phyloP scores from a whole-genome alignment of 805 yeast genomes.

The Cyberlindnera misumaiensis region DNA sequence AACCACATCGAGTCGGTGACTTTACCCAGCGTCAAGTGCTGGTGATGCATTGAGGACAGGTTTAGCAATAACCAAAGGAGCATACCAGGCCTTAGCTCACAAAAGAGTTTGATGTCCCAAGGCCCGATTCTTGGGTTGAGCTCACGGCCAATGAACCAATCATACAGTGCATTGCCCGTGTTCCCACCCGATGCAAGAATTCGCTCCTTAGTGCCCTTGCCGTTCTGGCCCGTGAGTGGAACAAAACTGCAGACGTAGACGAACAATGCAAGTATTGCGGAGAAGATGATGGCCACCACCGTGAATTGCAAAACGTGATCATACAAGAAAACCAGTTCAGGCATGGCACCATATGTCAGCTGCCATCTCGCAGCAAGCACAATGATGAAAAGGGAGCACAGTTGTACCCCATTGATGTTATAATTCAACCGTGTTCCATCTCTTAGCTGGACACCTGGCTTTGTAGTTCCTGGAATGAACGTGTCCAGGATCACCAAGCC shows the following conservation, averaged over 20 bases:
- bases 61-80: conserved; percentile 78
- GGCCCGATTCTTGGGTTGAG: conserved; percentile 83
- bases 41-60: conserved; percentile 74
- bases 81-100: conserved; percentile 94
- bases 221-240: conserved; percentile 45
- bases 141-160: conserved; percentile 97
- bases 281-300: conserved; percentile 53
- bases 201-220: conserved; percentile 51
- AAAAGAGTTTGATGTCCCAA: conserved; percentile 84
- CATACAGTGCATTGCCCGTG: conserved; percentile 66
- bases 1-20: conserved; percentile 68
- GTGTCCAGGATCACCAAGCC: conserved; percentile 57
- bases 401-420: conserved; percentile 72
- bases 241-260: conserved; percentile 66
- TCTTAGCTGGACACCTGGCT: conserved; percentile 64
- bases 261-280: conserved; percentile 53
- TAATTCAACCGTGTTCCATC: conserved; percentile 69
- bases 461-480: conserved; percentile 55
- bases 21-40: conserved; percentile 52
- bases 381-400: conserved; percentile 36
- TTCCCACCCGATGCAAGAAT: conserved; percentile 85
- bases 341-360: conserved; percentile 48
- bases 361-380: conserved; percentile 46
- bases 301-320: conserved; percentile 61
- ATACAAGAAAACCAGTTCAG: conserved; percentile 76